Percentiles rank a stretch among this genome's conserved stretches.
Evolutionary conservation across 2,329 filamentous ascomycete species (phyloP).

Genomic region (Trichoderma afroharzianum): DNA sequence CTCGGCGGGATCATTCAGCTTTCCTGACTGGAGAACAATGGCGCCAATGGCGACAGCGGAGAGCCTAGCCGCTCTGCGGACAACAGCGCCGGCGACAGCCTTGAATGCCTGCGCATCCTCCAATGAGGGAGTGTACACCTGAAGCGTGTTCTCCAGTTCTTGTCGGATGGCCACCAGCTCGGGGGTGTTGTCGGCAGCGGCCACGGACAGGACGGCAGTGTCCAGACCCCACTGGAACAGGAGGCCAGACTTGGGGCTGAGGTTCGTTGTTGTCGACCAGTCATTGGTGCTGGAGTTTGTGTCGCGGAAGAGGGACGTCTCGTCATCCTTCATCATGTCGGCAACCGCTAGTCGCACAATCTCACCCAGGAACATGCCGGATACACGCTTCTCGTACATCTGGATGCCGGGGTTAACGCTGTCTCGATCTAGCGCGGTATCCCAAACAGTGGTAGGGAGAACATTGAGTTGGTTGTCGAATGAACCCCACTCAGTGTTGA

Average conservation of each 20-base stretch:
- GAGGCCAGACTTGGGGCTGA: slow-evolving; percentile 63
- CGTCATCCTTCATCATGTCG: slow-evolving; percentile 64
- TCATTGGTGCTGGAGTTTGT: slow-evolving; percentile 69
- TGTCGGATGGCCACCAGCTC: slow-evolving; percentile 72
- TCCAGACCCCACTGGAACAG: slow-evolving; percentile 86
- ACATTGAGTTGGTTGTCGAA: slow-evolving; percentile 93
- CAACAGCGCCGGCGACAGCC: slow-evolving; percentile 75
- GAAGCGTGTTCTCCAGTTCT: slow-evolving; percentile 71
- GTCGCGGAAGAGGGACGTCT: slow-evolving; percentile 71
- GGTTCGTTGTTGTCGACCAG: slow-evolving; percentile 64
- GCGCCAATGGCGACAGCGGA: slow-evolving; percentile 85
- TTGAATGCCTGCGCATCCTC: slow-evolving; percentile 90
- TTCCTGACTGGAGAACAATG: slow-evolving; percentile 75
- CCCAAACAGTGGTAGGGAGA: slow-evolving; percentile 81
- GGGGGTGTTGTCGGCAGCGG: slow-evolving; percentile 73
- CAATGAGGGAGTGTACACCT: slow-evolving; percentile 69
- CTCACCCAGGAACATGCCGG: slow-evolving; percentile 97
- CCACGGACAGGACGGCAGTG: slow-evolving; percentile 82
- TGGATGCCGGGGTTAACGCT: slow-evolving; percentile 91
- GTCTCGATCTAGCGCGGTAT: slow-evolving; percentile 70
- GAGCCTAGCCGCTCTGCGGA: slow-evolving; percentile 81
- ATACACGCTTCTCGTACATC: slow-evolving; percentile 98
- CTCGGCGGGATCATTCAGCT: slow-evolving; percentile 60
- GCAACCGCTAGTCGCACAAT: slow-evolving; percentile 77
- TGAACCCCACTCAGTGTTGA: slow-evolving; percentile 98